phyloP scores from a whole-genome alignment of 2,329 filamentous ascomycete genomes.

The Niveomyces coronatus region DNA sequence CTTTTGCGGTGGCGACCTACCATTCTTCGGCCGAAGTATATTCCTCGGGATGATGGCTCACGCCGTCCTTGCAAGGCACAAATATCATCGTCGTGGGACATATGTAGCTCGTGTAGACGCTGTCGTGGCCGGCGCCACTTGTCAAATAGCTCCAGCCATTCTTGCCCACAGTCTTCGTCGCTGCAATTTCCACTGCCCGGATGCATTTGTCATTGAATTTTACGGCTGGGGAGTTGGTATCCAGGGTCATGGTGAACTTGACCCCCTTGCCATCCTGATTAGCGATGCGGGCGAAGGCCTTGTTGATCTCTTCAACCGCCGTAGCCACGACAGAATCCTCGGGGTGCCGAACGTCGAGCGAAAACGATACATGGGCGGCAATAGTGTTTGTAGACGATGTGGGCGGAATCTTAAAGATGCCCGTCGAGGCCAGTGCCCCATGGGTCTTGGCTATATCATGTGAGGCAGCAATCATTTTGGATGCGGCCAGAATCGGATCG shows the following conservation, averaged over 20 bases:
- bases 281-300: constrained; percentile 16
- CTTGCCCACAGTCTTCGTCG: constrained; percentile 40
- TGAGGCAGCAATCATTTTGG: constrained; percentile 23
- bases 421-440: constrained; percentile 21
- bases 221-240: constrained; percentile 49
- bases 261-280: constrained; percentile 20
- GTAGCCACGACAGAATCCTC: constrained; percentile 41
- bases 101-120: constrained; percentile 22
- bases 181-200: constrained; percentile 48
- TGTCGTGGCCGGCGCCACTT: constrained; percentile 30
- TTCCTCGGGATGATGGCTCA: constrained; percentile 28
- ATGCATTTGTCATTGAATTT: constrained; percentile 59
- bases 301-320: constrained; percentile 22
- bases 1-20: neutral
- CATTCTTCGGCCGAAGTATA: constrained; percentile 27
- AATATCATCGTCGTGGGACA: constrained; percentile 30
- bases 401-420: constrained; percentile 29
- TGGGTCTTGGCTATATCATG: constrained; percentile 18
- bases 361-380: constrained; percentile 54
- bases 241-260: constrained; percentile 47
- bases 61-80: constrained; percentile 24
- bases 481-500: constrained; percentile 24
- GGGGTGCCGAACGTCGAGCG: constrained; percentile 53
- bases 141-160: constrained; percentile 25
- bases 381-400: constrained; percentile 64